phyloP scores from a whole-genome alignment of 163 green algal species.

The Prototheca stagnorum region DNA sequence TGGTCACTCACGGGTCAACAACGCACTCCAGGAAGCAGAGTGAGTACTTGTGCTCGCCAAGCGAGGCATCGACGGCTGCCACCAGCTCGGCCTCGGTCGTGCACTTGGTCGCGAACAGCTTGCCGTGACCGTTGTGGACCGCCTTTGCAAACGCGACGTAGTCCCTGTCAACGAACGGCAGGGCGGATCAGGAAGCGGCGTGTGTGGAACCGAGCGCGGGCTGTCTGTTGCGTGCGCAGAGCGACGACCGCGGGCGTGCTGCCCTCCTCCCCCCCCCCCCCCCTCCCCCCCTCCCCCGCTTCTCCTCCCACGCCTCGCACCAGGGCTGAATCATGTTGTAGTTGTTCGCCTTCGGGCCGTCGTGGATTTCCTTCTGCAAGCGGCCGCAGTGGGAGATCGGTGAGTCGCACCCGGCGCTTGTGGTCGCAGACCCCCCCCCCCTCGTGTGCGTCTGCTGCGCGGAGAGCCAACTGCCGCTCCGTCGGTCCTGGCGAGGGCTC shows the following conservation, averaged over 20 bases:
- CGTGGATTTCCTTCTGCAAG: constrained; percentile 12
- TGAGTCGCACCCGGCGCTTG: background rate
- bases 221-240: no score
- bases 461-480: background rate
- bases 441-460: background rate
- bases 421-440: background rate
- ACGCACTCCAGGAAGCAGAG: constrained; percentile 59
- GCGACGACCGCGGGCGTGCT: no score
- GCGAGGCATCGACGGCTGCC: constrained; percentile 25
- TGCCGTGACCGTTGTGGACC: constrained; percentile 35
- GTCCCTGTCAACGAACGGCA: no score
- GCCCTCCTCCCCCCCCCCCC: no score
- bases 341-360: constrained; percentile 1
- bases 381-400: no score
- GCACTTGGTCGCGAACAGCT: constrained; percentile 33
- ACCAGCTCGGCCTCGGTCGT: constrained; percentile 42
- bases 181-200: no score
- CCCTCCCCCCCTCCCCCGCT: no score
- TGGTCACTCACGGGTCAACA: constrained; percentile 18
- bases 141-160: constrained; percentile 37
- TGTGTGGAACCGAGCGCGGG: no score
- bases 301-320: no score
- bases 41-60: constrained; percentile 13
- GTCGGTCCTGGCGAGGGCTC: no score
- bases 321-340: constrained; percentile 69